A percentile compares a stretch with the other conserved stretches of the same genome.
These are phyloP conservation scores for Penicillium sp. DNA, from an alignment of 2,329 filamentous ascomycete genomes.

Conservation along the genomic window DNA sequence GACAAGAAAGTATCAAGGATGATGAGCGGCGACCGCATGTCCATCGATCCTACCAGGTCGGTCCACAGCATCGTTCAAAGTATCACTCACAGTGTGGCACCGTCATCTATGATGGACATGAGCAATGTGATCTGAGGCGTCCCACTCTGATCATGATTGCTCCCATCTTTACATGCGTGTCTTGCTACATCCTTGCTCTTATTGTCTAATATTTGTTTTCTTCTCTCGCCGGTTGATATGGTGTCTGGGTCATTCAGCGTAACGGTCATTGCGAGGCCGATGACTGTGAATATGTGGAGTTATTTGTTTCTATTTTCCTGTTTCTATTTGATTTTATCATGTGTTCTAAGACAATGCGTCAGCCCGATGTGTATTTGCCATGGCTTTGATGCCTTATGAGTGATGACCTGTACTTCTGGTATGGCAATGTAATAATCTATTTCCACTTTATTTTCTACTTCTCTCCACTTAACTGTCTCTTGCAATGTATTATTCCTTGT, in stretches of 20 bases:
- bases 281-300: slow-evolving; percentile 10
- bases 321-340: slow-evolving; percentile 10
- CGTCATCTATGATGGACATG: slow-evolving; percentile 38
- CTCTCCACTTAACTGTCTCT: neutral
- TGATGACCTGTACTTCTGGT: slow-evolving; percentile 23
- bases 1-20: slow-evolving; percentile 34
- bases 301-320: slow-evolving; percentile 8
- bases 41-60: slow-evolving; percentile 33
- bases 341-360: slow-evolving; percentile 10
- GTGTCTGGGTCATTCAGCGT: slow-evolving; percentile 7
- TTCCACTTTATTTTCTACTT: slow-evolving; percentile 1
- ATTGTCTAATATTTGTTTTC: slow-evolving; percentile 2
- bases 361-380: slow-evolving; percentile 20
- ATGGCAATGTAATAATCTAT: slow-evolving; percentile 19
- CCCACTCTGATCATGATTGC: slow-evolving; percentile 27
- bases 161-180: slow-evolving; percentile 3
- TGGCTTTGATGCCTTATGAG: slow-evolving; percentile 25
- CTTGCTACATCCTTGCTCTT: slow-evolving; percentile 1
- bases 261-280: slow-evolving; percentile 1
- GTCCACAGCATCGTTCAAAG: slow-evolving; percentile 38
- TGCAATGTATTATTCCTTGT: neutral
- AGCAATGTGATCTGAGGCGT: slow-evolving; percentile 39
- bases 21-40: slow-evolving; percentile 37
- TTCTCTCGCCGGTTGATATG: slow-evolving; percentile 2
- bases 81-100: slow-evolving; percentile 35